Conservation (phyloP, 768 basidiomycete species). For the Trametes meyenii region DNA sequence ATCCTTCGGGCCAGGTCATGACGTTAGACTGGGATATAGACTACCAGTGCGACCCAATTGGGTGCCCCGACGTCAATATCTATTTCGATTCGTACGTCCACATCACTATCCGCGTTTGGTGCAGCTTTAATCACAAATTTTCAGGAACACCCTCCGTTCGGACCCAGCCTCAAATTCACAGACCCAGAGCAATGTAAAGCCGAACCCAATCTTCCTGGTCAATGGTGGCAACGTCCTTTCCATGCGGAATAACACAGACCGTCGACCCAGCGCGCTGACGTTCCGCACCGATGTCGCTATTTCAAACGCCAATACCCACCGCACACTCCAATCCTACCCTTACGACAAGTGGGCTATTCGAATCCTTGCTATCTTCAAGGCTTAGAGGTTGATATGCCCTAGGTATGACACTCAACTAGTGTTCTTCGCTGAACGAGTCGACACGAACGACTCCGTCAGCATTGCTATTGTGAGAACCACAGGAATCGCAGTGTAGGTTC, state of each 20-base stretch:
- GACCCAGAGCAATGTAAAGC: constrained; percentile 4
- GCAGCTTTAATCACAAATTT: no score
- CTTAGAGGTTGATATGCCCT: no score
- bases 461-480: constrained; percentile 14
- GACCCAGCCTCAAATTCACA: background rate
- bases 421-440: constrained; percentile 13
- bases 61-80: constrained; percentile 21
- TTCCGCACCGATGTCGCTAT: constrained; percentile 23
- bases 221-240: constrained; percentile 14
- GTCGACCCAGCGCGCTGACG: constrained; percentile 9
- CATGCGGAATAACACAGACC: constrained; percentile 9
- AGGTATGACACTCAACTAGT: constrained; percentile 18
- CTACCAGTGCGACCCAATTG: constrained; percentile 8
- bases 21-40: constrained; percentile 19
- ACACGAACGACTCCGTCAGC: constrained; percentile 16
- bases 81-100: constrained; percentile 21
- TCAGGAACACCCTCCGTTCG: constrained; percentile 19
- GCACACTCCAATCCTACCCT: constrained; percentile 21
- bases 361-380: background rate
- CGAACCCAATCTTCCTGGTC: constrained; percentile 19
- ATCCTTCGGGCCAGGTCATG: constrained; percentile 16
- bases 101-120: no score
- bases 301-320: constrained; percentile 13
- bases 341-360: constrained; percentile 19
- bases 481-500: constrained; percentile 22